A percentile compares a stretch with the other conserved stretches of the same genome.
phyloP scores from a whole-genome alignment of 2,329 filamentous ascomycete genomes.

The Pseudopyrenochaeta lycopersici region DNA sequence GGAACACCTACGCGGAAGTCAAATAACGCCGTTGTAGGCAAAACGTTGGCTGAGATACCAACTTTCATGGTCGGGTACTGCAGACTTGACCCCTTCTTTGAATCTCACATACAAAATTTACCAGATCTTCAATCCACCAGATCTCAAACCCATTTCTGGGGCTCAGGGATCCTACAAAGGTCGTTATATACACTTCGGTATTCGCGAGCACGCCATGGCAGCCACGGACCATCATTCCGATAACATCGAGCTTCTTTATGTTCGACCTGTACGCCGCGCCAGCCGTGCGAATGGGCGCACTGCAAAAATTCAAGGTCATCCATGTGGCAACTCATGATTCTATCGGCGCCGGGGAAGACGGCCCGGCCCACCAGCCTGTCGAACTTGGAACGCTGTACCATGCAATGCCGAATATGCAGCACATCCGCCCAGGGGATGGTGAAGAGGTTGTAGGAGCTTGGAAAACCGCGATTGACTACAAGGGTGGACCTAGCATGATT shows the following conservation, averaged over 20 bases:
- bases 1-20: slow-evolving; percentile 62
- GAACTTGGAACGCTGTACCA: slow-evolving; percentile 66
- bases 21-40: slow-evolving; percentile 61
- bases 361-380: slow-evolving; percentile 70
- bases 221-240: slow-evolving; percentile 47
- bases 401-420: slow-evolving; percentile 69
- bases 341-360: slow-evolving; percentile 67
- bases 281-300: slow-evolving; percentile 68
- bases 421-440: slow-evolving; percentile 67
- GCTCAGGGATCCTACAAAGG: slow-evolving; percentile 65
- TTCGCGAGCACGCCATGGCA: slow-evolving; percentile 50
- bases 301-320: slow-evolving; percentile 65
- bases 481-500: slow-evolving; percentile 57
- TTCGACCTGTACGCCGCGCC: slow-evolving; percentile 69
- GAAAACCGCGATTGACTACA: slow-evolving; percentile 57
- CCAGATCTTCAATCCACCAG: slow-evolving; percentile 58
- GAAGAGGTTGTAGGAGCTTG: slow-evolving; percentile 68
- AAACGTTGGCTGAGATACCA: slow-evolving; percentile 81
- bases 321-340: slow-evolving; percentile 69
- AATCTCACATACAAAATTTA: slow-evolving; percentile 64
- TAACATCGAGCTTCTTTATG: slow-evolving; percentile 71
- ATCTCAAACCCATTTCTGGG: slow-evolving; percentile 51
- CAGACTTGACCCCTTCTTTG: slow-evolving; percentile 64
- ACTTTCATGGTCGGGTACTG: slow-evolving; percentile 81
- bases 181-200: slow-evolving; percentile 58